Base-by-base conservation (phyloP, 129 eudicot species). In the Tagetes patula region DNA sequence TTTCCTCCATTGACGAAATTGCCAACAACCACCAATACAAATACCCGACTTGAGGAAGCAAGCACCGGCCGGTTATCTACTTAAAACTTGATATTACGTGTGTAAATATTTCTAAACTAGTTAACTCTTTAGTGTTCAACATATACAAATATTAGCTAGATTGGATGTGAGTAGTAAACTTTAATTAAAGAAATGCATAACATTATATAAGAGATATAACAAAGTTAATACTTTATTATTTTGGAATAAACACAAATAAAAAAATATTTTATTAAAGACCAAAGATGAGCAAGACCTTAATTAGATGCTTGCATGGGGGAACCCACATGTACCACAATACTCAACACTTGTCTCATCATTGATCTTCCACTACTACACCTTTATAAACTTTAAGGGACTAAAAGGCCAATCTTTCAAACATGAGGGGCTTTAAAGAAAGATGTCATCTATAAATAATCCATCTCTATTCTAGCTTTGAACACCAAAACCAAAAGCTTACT, bases 261-360 rank as follows among this genome's bases (percentile, higher is more conserved):
- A 12, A 48, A 34, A 2, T 48, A 11, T 6, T 31, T 42, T 39
- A 67, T 47, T 65, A 75, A 73, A 33, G 13, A 54, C 68, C 69
- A 73, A 73, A 43, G 60, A 34, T 45, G 69, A 73, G 33, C 45
- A 34, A 6, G 58, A 32, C 58, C 37, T 36, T 59, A 20, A 20
- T 20, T 20, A 61, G 38, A 61, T 60, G 69, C 69, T 30, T 73
- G 58, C 69, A 60, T 46, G 41, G 65, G 54, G 38, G 46, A 62
- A 55, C 66, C 77, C 69, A 73, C 70, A 47, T 61, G 70, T 30
- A 47, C 61, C 68, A 58, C 77, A 59, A 45, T 31, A 72, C 69
- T 50, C 8, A 36, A 47, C 75, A 40, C 74, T 55, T 54, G 67
- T 67, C 40, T 14, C 9, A 47, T 62, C 52, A 6, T 52, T 20